phyloP scores from a whole-genome alignment of 139 green algal genomes.

The Klebsormidium nitens region DNA sequence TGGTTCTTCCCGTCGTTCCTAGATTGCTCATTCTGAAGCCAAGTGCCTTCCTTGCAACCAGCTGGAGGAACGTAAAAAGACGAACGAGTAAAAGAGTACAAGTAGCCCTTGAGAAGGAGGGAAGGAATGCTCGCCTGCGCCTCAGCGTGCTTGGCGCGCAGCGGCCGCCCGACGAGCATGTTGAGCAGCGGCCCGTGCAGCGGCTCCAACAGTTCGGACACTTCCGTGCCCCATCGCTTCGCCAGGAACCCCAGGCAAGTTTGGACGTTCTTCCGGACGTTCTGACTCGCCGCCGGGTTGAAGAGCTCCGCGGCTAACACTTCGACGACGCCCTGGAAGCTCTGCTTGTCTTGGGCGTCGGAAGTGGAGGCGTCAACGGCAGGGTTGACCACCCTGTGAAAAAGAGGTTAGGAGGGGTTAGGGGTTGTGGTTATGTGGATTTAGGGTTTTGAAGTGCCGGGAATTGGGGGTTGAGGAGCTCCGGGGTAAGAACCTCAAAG shows the following conservation, averaged over 20 bases:
- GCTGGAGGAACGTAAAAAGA: too few relatives aligned
- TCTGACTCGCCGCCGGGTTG: constrained; percentile 18
- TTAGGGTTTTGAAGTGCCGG: too few relatives aligned
- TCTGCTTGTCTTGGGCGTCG: constrained; percentile 6
- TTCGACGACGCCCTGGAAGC: constrained; percentile 36
- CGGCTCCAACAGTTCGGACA: constrained; percentile 39
- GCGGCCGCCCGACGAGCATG: constrained; percentile 27
- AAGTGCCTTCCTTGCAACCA: too few relatives aligned
- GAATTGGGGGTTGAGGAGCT: constrained; percentile 47
- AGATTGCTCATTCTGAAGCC: too few relatives aligned
- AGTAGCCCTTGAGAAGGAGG: too few relatives aligned
- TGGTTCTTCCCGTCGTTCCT: too few relatives aligned
- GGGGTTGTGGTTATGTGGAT: too few relatives aligned
- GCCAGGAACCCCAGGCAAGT: constrained; percentile 39
- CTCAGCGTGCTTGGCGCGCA: constrained; percentile 26
- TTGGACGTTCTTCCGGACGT: constrained; percentile 42
- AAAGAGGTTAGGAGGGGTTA: too few relatives aligned
- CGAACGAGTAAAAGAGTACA: too few relatives aligned
- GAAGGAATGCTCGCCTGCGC: constrained; percentile 26
- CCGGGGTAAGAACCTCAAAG: constrained; percentile 33
- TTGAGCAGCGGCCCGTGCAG: constrained; percentile 19
- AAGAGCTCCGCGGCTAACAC: constrained; percentile 43
- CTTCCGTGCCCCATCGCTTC: constrained; percentile 15
- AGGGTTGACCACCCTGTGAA: too few relatives aligned
- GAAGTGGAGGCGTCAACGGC: too few relatives aligned